These are phyloP conservation scores for Phoma herbarum DNA, from an alignment of 2,329 filamentous ascomycete species.

Conservation along the genomic window DNA sequence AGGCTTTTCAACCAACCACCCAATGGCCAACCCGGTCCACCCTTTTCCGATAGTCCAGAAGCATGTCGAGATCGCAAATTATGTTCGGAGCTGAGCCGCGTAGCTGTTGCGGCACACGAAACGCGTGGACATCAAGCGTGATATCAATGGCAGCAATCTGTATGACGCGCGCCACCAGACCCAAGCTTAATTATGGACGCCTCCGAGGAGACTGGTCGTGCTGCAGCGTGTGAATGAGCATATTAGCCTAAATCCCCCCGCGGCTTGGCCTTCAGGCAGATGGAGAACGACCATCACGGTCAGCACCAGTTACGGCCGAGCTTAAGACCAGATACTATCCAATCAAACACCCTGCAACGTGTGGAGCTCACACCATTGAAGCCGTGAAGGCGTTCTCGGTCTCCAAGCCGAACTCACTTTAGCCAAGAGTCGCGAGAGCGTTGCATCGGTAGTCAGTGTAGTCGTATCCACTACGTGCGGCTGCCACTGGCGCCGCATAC, in stretches of 20 bases:
- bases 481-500: not conserved
- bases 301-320: conserved; percentile 7
- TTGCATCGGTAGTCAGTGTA: not conserved
- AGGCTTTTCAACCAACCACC: not conserved
- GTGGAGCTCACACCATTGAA: conserved; percentile 1
- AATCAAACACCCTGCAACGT: not conserved
- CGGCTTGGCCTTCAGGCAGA: conserved; percentile 21
- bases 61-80: not conserved
- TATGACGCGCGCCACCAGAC: not conserved
- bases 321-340: not conserved
- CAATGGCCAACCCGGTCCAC: not conserved
- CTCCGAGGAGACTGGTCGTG: conserved; percentile 1
- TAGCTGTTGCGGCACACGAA: not conserved
- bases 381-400: conserved; percentile 6
- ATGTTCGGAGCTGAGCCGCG: not conserved
- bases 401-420: conserved; percentile 3
- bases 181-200: not conserved
- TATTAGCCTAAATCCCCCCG: conserved; percentile 18
- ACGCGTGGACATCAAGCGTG: not conserved
- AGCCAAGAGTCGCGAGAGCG: conserved; percentile 1
- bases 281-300: conserved; percentile 10
- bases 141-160: not conserved
- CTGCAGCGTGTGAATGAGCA: not conserved
- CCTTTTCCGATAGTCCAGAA: not conserved
- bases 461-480: not conserved